Conservation (phyloP, 495 filamentous ascomycete genomes). For the Bacidia gigantensis region DNA sequence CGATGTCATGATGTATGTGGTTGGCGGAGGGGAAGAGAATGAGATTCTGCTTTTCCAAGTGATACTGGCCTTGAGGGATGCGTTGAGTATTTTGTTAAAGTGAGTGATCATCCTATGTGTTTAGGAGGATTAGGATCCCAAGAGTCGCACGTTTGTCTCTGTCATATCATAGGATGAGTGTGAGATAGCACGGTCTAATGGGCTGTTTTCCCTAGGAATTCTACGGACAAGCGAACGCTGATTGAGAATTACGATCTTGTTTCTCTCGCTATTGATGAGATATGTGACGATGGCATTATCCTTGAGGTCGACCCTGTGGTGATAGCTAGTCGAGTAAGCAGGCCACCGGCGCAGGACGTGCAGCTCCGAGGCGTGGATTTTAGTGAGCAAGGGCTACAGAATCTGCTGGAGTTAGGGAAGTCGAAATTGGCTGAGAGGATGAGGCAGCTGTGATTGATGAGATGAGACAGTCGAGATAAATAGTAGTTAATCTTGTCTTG, state of each 20-base stretch:
- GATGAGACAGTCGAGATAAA: no score
- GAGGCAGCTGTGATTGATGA: constrained; percentile 50
- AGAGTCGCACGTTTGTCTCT: no score
- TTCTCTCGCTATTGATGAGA: constrained; percentile 85
- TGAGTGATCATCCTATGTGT: no score
- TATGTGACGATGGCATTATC: constrained; percentile 92
- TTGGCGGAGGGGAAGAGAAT: constrained; percentile 85
- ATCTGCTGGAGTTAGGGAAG: constrained; percentile 91
- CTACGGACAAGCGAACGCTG: constrained; percentile 92
- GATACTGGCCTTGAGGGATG: constrained; percentile 74
- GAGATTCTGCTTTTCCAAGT: constrained; percentile 94
- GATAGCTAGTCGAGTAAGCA: constrained; percentile 79
- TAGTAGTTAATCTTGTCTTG: no score
- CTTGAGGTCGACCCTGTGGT: constrained; percentile 91
- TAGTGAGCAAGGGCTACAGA: constrained; percentile 88
- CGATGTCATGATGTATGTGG: constrained; percentile 94
- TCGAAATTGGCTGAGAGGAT: constrained; percentile 80
- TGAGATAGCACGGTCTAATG: neutral
- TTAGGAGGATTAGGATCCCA: no score
- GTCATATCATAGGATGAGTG: constrained; percentile 2
- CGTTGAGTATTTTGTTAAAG: constrained; percentile 86
- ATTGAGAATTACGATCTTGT: constrained; percentile 96
- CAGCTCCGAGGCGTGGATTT: constrained; percentile 88
- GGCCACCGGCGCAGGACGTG: constrained; percentile 80
- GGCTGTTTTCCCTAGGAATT: constrained; percentile 42